These are phyloP conservation scores for Colletotrichum graminicola DNA, from an alignment of 2,329 filamentous ascomycete species.

Conservation along the genomic window DNA sequence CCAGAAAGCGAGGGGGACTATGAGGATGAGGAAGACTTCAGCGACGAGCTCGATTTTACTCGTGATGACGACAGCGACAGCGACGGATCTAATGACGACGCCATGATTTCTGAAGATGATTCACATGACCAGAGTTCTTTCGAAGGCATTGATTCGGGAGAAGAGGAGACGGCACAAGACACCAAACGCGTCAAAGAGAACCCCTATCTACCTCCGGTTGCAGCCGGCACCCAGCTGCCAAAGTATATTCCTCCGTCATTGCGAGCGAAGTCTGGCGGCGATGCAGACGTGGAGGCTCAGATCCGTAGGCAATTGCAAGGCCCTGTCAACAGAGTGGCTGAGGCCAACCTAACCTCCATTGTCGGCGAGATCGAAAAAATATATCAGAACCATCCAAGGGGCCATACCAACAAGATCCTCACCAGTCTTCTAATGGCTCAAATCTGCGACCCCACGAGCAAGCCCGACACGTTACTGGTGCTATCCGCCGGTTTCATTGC, in stretches of 20 bases:
- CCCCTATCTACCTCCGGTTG: conserved; percentile 83
- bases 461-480: conserved; percentile 91
- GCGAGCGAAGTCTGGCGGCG: conserved; percentile 71
- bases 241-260: conserved; percentile 95
- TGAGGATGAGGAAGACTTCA: conserved; percentile 44
- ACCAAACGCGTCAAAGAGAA: conserved; percentile 77
- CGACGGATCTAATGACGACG: conserved; percentile 45
- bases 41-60: conserved; percentile 43
- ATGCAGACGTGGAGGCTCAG: conserved; percentile 75
- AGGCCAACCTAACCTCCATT: conserved; percentile 89
- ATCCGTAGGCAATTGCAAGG: conserved; percentile 87
- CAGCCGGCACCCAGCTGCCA: conserved; percentile 55
- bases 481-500: conserved; percentile 91
- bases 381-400: conserved; percentile 87
- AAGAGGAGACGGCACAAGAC: conserved; percentile 49
- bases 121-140: conserved; percentile 52
- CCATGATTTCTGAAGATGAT: conserved; percentile 45
- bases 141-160: conserved; percentile 54
- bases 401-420: conserved; percentile 85
- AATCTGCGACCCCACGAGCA: conserved; percentile 80
- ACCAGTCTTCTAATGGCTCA: conserved; percentile 83
- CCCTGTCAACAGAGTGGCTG: conserved; percentile 91
- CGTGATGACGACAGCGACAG: conserved; percentile 44
- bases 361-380: conserved; percentile 84
- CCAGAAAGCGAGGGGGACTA: conserved; percentile 45